A percentile compares a stretch with the other conserved stretches of the same genome.
Evolutionary conservation across 805 yeast species (phyloP).

Genomic region (Candida ficus): DNA sequence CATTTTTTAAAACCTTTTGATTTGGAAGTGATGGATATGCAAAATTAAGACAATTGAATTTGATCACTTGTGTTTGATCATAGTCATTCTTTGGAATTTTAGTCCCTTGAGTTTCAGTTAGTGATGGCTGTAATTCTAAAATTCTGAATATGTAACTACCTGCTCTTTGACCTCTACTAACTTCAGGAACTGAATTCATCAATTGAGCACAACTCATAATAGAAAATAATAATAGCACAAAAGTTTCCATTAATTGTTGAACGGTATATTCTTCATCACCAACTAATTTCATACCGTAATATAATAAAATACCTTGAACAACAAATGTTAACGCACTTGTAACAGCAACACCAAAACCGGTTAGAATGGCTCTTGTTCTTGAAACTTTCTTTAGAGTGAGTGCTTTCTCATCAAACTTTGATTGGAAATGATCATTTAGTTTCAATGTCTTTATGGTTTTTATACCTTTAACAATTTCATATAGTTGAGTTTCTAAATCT

Average conservation of each 20-base stretch:
- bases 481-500: constrained; percentile 42
- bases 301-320: constrained; percentile 70
- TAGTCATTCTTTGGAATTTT: constrained; percentile 23
- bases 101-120: constrained; percentile 34
- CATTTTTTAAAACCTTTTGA: constrained; percentile 32
- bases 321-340: constrained; percentile 48
- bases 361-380: constrained; percentile 44
- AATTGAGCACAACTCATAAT: constrained; percentile 56
- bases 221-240: constrained; percentile 70
- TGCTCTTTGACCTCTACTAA: constrained; percentile 75
- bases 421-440: constrained; percentile 43
- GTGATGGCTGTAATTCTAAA: constrained; percentile 29
- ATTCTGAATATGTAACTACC: constrained; percentile 48
- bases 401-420: constrained; percentile 31
- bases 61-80: constrained; percentile 23
- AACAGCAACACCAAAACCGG: constrained; percentile 65
- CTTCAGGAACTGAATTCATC: constrained; percentile 67
- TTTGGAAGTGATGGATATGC: constrained; percentile 36
- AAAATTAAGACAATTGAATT: constrained; percentile 44
- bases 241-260: constrained; percentile 58
- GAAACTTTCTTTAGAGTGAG: constrained; percentile 36
- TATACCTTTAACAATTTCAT: constrained; percentile 53
- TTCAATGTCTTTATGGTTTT: constrained; percentile 59
- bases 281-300: constrained; percentile 74
- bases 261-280: constrained; percentile 50